Conservation (phyloP, 768 basidiomycete species). For the Candolleomyces efflorescens region DNA sequence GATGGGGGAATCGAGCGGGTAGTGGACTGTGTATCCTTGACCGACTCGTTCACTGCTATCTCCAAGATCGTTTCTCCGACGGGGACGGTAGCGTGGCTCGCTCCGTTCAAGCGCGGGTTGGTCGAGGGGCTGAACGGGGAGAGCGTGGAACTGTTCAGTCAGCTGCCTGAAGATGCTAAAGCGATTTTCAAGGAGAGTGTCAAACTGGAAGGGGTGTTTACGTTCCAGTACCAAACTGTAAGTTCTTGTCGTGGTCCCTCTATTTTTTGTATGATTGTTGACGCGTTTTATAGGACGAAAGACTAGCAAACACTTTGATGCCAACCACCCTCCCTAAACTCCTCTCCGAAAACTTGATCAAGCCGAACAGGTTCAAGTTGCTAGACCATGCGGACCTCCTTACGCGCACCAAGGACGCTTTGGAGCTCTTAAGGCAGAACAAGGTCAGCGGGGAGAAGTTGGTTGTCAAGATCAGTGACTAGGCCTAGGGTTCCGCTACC, state of each 20-base stretch:
- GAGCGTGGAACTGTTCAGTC: neutral
- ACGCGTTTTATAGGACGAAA: constrained; percentile 36
- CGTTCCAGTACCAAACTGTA: too few relatives aligned
- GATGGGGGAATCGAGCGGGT: constrained; percentile 27
- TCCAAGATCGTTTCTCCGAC: constrained; percentile 29
- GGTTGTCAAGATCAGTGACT: constrained; percentile 30
- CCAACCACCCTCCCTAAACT: constrained; percentile 41
- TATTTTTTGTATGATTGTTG: too few relatives aligned
- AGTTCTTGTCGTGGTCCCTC: too few relatives aligned
- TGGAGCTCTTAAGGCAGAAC: constrained; percentile 43
- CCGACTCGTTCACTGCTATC: constrained; percentile 31
- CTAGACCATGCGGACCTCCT: constrained; percentile 38
- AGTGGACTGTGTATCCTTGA: constrained; percentile 34
- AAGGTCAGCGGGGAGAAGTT: constrained; percentile 49
- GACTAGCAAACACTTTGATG: constrained; percentile 39
- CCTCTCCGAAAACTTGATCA: constrained; percentile 32
- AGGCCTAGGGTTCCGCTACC: neutral
- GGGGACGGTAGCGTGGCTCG: constrained; percentile 37
- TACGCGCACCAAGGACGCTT: constrained; percentile 36
- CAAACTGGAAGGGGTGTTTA: too few relatives aligned
- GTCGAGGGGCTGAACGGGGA: neutral
- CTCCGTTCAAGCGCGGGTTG: constrained; percentile 46
- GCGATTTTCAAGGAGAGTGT: too few relatives aligned
- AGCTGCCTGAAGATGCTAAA: too few relatives aligned
- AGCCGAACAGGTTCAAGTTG: constrained; percentile 37